Evolutionary conservation across 2,329 filamentous ascomycete species (phyloP), one percentile per base, ranked within the genome.

Genomic region (Talaromyces atroroseus): DNA sequence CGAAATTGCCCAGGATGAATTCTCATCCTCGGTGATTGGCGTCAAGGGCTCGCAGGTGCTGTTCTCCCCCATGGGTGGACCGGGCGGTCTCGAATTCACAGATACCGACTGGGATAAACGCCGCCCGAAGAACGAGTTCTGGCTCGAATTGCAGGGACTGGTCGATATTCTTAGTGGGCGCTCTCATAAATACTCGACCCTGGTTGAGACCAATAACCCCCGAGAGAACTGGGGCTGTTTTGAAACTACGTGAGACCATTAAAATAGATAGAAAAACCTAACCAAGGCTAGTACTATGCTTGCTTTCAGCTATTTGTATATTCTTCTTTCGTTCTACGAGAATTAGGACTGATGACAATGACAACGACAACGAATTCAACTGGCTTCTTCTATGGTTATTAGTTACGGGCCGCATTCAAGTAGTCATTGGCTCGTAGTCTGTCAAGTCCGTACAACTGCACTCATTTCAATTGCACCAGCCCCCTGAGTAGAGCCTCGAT

Each of bases 101-200:
- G 89, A 92, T 66, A 97, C 94, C 3, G 92, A 99, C 76, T 99
- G 94, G 94, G 83, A 85, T 62, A 91, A 95, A 72, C 81, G 94
- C 51, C 81, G 94, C 51, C 92, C 94, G 48, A 89, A 85, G 74
- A 76, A 84, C 54, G 89, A 94, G 63, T 92, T 90, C 78, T 99
- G 94, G 94, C 78, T 89, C 65, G 80, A 79, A 50, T 78, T 96
- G 71, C 89, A 90, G 74, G 80, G 86, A 50, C 84, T 90, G 26
- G 92, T 96, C 2, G 89, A 99, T 70, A 87, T 90, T 34, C 76
- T 99, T 32, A 89, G 87, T 51, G 92, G 91, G 2, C 80, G 90
- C 58, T 82, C 86, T 0, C 64, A 52, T 64, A 72, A 49, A 38
- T 11, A 49, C 11, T 8, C 23, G 24, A 46, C 21, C 14, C 7